phyloP scores from a whole-genome alignment of 768 basidiomycete genomes.

The Myochromella boudieri region DNA sequence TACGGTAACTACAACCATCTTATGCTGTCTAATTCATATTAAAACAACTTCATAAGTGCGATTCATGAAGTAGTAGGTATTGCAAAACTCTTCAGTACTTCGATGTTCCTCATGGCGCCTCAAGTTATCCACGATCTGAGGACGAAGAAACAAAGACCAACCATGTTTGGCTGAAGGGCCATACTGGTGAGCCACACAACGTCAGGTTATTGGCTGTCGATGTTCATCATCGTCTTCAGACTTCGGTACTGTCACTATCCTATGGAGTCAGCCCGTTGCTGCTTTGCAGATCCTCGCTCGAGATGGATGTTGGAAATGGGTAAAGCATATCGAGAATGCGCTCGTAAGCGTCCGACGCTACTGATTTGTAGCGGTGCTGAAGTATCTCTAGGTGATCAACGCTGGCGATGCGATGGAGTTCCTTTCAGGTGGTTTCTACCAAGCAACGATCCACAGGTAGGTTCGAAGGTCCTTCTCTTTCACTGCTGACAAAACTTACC shows the following conservation, averaged over 20 bases:
- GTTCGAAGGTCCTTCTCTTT: too few species aligned
- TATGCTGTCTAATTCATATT: not conserved
- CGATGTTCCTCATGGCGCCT: not conserved
- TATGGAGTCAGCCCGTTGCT: conserved; percentile 49
- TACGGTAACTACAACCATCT: conserved; percentile 24
- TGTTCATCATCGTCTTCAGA: not conserved
- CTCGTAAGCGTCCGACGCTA: conserved; percentile 24
- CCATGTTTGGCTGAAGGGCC: conserved; percentile 50
- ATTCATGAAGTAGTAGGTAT: conserved; percentile 47
- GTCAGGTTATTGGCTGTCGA: not conserved
- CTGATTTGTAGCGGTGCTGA: not conserved
- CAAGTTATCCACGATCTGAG: conserved; percentile 39
- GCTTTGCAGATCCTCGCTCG: conserved; percentile 43
- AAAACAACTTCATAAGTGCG: conserved; percentile 26
- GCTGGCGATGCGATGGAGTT: conserved; percentile 48
- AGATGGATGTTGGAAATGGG: conserved; percentile 44
- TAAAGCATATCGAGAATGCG: conserved; percentile 45
- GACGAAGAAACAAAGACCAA: conserved; percentile 42
- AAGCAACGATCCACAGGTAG: conserved; percentile 45
- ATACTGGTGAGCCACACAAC: conserved; percentile 32
- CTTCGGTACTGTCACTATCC: conserved; percentile 30
- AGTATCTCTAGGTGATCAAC: conserved; percentile 34
- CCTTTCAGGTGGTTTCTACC: conserved; percentile 46
- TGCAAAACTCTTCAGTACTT: not conserved
- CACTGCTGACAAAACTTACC: too few species aligned